These are phyloP conservation scores for Phlyctochytrium bullatum DNA, from an alignment of 192 early-diverging fungal species.

Conservation along the genomic window DNA sequence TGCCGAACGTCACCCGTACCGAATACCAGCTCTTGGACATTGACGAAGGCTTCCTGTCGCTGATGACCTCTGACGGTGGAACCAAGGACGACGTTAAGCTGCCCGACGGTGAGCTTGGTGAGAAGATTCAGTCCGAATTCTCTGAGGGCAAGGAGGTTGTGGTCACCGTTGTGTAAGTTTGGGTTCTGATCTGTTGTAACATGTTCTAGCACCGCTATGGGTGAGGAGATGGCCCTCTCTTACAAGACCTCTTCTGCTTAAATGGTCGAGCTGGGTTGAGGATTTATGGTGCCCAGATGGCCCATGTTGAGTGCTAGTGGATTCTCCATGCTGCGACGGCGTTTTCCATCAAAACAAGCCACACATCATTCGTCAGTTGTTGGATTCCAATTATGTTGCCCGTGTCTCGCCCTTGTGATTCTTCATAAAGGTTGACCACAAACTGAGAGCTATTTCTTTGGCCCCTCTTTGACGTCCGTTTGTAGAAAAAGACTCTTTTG, in stretches of 20 bases:
- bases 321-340: not conserved
- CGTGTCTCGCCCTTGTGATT: not conserved
- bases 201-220: slow-evolving; percentile 67
- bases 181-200: not conserved
- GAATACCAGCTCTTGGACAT: slow-evolving; percentile 87
- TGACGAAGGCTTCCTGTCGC: slow-evolving; percentile 86
- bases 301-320: too few relatives aligned
- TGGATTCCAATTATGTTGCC: not conserved
- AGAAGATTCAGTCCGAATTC: slow-evolving; percentile 71
- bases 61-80: slow-evolving; percentile 73
- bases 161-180: slow-evolving; percentile 65
- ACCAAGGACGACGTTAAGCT: slow-evolving; percentile 98
- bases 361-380: not conserved
- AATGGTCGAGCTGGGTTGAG: not conserved
- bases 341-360: not conserved
- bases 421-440: slow-evolving; percentile 6
- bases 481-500: not conserved
- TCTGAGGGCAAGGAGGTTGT: slow-evolving; percentile 78
- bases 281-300: too few relatives aligned
- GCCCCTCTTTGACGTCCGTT: not conserved
- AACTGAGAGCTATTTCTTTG: not conserved
- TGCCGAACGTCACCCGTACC: slow-evolving; percentile 85
- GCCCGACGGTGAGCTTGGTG: slow-evolving; percentile 79
- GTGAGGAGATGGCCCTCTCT: slow-evolving; percentile 82
- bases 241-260: slow-evolving; percentile 74